Base-by-base conservation (phyloP, 345 rosid genomes). In the Ceriops decandra region DNA sequence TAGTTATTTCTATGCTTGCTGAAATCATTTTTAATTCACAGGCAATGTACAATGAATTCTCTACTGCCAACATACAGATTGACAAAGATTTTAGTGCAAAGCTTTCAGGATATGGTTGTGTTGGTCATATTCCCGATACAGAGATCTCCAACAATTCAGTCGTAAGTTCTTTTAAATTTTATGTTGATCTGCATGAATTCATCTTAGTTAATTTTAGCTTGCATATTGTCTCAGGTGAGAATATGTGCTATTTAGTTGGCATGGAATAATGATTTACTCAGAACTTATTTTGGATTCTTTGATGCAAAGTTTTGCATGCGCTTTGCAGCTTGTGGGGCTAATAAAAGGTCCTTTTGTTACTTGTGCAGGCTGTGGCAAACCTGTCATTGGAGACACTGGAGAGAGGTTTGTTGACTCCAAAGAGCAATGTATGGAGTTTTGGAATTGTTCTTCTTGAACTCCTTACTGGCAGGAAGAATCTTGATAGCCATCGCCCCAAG, bases 1-100 rank as follows among this genome's bases (percentile, higher is more conserved):
- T 33, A 52, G 19, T 35, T 6, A 36, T 46, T n/a, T 27, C 24
- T 56, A 17, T 32, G 13, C 42, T 64, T 63, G 53, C 42, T 68
- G 67, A 79, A 57, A 22, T 33, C 26, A n/a, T 30, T 49, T 33
- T 57, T 52, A 49, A 52, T 75, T 72, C 31, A 10, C 97, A 95
- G 99, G 98, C 99, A 51, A 91, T 91, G 98, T 95, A 87, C 88
- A 85, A 84, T 70, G 97, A 95, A 59, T 95, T 95, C 81, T 90
- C 97, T 8, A 86, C 99, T 6, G 85, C 88, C 69, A 95, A 86
- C 80, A 87, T 95, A 76, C 99, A 95, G 78, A 88, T 95, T 1
- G 93, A 95, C 69, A 95, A 90, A 79, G 99, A 95, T 76, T 95
- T 95, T 65, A 91, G 96, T 19, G 99, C 93, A 7, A 95, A 91